Percentiles rank a stretch among this genome's conserved stretches.
Conservation (phyloP, 106 monocot genomes). For the Dioscorea zingiberensis region DNA sequence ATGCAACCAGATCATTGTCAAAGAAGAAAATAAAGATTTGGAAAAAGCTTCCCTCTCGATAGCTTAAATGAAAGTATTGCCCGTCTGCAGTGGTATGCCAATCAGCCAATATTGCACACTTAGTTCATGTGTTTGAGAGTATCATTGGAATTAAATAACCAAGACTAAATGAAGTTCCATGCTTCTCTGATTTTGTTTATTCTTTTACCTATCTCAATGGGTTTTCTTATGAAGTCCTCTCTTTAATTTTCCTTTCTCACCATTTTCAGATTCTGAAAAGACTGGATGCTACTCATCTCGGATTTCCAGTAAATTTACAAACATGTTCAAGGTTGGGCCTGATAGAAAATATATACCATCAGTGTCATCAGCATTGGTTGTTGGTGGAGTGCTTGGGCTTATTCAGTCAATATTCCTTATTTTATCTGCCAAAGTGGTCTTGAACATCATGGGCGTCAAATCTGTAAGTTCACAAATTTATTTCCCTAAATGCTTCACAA, state of each 20-base stretch:
- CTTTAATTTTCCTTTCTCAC: not conserved
- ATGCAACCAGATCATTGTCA: conserved; percentile 18
- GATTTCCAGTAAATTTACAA: conserved; percentile 1
- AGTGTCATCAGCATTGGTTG: conserved; percentile 70
- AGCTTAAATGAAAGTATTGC: conserved; percentile 12
- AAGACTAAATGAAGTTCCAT: too few species aligned
- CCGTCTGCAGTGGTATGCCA: conserved; percentile 22
- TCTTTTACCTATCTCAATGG: too few species aligned
- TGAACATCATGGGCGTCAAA: conserved; percentile 76
- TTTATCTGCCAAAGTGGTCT: conserved; percentile 37
- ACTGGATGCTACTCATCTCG: not conserved
- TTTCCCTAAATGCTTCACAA: too few species aligned
- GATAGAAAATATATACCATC: conserved; percentile 63
- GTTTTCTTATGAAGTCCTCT: too few species aligned
- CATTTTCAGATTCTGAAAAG: conserved; percentile 29
- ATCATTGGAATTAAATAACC: too few species aligned
- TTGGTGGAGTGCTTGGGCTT: conserved; percentile 65
- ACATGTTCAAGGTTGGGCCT: not conserved
- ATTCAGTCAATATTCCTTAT: conserved; percentile 54
- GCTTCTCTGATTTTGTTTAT: too few species aligned
- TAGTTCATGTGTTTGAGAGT: too few species aligned
- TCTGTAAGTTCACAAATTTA: conserved; percentile 36
- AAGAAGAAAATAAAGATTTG: conserved; percentile 24
- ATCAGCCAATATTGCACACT: too few species aligned
- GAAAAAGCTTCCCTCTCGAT: conserved; percentile 24